Evolutionary conservation across 2,329 filamentous ascomycete species (phyloP).

Genomic region (Colletotrichum godetiae): DNA sequence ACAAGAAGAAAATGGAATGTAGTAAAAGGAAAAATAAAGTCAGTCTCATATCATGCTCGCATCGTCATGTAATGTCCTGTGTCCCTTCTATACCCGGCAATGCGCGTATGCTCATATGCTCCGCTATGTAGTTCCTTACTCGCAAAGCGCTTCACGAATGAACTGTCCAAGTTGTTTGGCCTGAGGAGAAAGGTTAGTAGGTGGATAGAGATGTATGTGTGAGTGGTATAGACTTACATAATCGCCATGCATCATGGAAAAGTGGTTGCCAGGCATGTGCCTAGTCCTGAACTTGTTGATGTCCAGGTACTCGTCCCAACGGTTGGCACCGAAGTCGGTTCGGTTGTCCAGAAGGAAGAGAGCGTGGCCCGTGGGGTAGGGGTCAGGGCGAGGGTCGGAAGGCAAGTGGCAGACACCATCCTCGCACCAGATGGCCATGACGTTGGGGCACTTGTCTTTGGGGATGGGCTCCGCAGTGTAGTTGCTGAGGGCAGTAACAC

Average conservation of each 20-base stretch:
- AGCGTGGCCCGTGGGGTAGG: constrained; percentile 69
- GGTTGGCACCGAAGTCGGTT: constrained; percentile 76
- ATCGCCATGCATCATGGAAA: constrained; percentile 79
- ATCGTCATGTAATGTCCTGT: constrained; percentile 32
- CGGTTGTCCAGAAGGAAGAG: constrained; percentile 80
- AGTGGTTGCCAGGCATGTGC: constrained; percentile 80
- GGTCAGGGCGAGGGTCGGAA: constrained; percentile 72
- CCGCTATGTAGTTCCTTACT: constrained; percentile 31
- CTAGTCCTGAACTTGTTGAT: constrained; percentile 70
- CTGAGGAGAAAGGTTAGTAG: constrained; percentile 40
- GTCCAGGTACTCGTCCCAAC: constrained; percentile 75
- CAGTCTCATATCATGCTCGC: constrained; percentile 31
- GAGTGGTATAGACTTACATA: constrained; percentile 43
- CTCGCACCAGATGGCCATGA: constrained; percentile 77
- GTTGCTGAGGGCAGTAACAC: constrained; percentile 74
- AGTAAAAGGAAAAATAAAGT: constrained; percentile 6
- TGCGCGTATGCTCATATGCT: constrained; percentile 19
- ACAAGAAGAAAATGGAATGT: constrained; percentile 26
- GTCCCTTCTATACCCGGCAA: constrained; percentile 33
- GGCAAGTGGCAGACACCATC: constrained; percentile 78
- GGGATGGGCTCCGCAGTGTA: constrained; percentile 75
- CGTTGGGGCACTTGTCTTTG: constrained; percentile 67
- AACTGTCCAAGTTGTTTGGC: constrained; percentile 50
- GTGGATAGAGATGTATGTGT: neutral
- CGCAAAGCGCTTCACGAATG: constrained; percentile 48